These are phyloP conservation scores for Pterula multifida DNA, from an alignment of 1,284 basidiomycete species.

Conservation along the genomic window DNA sequence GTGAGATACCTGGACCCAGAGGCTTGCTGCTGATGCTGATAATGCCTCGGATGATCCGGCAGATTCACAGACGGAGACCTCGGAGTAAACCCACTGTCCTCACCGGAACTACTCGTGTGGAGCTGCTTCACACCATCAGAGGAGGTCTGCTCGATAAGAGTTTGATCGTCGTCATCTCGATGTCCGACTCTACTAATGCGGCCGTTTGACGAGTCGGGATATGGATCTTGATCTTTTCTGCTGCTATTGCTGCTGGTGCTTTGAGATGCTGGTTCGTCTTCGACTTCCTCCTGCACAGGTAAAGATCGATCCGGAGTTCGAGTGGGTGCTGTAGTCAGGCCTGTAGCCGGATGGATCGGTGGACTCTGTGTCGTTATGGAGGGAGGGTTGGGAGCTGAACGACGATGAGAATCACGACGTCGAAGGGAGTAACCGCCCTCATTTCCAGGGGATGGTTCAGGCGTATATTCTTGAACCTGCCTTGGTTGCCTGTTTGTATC, in stretches of 20 bases:
- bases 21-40: background rate
- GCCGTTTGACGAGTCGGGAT: constrained; percentile 15
- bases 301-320: constrained; percentile 58
- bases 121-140: background rate
- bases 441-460: background rate
- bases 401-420: background rate
- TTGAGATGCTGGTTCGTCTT: constrained; percentile 34
- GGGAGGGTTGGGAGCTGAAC: background rate
- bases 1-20: background rate
- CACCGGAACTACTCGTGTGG: background rate
- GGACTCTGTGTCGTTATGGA: constrained; percentile 11
- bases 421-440: background rate
- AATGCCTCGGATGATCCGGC: background rate
- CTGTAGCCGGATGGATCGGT: background rate
- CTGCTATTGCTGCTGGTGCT: background rate
- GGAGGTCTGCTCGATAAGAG: constrained; percentile 9
- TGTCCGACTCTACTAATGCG: constrained; percentile 11
- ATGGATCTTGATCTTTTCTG: background rate
- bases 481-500: background rate
- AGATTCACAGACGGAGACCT: background rate
- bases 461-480: background rate
- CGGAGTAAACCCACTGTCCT: background rate
- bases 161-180: constrained; percentile 16
- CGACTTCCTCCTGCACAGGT: constrained; percentile 65
- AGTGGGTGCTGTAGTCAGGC: constrained; percentile 8